Conservation (phyloP, 78 protist species). For the Cavenderia fasciculata region DNA sequence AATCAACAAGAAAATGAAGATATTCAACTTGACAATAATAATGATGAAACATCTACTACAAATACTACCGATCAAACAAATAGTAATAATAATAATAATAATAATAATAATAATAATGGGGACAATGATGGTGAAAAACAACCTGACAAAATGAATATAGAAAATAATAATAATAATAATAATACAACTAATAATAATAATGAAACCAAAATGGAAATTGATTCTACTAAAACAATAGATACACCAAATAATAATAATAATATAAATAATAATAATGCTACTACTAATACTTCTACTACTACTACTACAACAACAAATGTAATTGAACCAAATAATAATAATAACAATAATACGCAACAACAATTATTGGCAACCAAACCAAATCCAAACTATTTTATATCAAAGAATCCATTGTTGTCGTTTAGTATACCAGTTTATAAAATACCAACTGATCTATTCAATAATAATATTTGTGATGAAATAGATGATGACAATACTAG, state of each 20-base stretch:
- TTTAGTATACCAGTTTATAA: conserved; percentile 24
- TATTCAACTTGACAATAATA: neutral
- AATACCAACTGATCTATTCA: conserved; percentile 3
- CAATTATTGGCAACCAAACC: neutral
- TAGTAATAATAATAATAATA: neutral
- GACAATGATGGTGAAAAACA: neutral
- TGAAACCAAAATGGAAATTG: neutral
- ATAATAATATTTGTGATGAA: neutral
- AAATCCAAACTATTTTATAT: neutral
- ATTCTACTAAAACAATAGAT: neutral
- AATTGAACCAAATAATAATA: neutral
- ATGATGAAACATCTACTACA: neutral
- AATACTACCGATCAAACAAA: too few relatives aligned
- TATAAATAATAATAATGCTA: conserved; percentile 1
- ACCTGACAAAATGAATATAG: neutral
- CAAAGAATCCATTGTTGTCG: conserved; percentile 17
- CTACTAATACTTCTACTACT: conserved; percentile 3
- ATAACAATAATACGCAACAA: conserved; percentile 9
- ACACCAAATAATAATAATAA: neutral
- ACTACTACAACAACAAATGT: neutral
- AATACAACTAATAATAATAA: neutral
- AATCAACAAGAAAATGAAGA: neutral
- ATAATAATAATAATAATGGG: conserved; percentile 21
- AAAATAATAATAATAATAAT: neutral
- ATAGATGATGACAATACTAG: neutral